These are phyloP conservation scores for Cryptosporidium meleagridis DNA, from an alignment of 169 alveolate species.

Conservation along the genomic window DNA sequence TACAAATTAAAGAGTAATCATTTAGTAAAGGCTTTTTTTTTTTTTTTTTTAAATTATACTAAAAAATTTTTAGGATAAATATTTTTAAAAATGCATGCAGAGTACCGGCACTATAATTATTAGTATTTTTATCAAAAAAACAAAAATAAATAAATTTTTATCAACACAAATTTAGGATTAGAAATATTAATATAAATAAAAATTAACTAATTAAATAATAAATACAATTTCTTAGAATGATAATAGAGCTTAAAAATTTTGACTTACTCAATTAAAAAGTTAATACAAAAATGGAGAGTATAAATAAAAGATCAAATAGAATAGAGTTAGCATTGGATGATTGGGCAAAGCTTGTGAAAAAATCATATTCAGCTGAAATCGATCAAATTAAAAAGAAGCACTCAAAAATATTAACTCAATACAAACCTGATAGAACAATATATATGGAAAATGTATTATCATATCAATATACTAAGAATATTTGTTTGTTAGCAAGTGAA, in stretches of 20 bases:
- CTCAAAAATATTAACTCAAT: neutral
- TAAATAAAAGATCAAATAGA: neutral
- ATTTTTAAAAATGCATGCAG: slow-evolving; percentile 11
- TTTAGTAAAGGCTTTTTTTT: too few relatives aligned
- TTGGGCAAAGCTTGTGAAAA: slow-evolving; percentile 40
- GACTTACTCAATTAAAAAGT: neutral
- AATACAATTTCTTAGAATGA: neutral
- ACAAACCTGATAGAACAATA: neutral
- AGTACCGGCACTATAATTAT: neutral
- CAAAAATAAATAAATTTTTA: neutral
- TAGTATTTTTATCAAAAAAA: neutral
- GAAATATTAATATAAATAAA: neutral
- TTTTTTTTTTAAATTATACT: too few relatives aligned
- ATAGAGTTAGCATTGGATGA: slow-evolving; percentile 21
- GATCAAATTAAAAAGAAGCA: slow-evolving; percentile 21
- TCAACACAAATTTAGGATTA: neutral
- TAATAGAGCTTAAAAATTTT: neutral
- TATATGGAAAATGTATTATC: slow-evolving; percentile 29
- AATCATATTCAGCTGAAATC: neutral
- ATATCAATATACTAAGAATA: slow-evolving; percentile 37
- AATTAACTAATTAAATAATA: neutral
- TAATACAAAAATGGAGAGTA: neutral
- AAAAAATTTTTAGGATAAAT: too few relatives aligned
- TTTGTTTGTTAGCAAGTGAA: slow-evolving; percentile 38
- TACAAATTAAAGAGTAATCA: too few relatives aligned